A percentile compares a stretch with the other conserved stretches of the same genome.
Conservation (phyloP, 1,284 basidiomycete species). For the Malassezia globosa region DNA sequence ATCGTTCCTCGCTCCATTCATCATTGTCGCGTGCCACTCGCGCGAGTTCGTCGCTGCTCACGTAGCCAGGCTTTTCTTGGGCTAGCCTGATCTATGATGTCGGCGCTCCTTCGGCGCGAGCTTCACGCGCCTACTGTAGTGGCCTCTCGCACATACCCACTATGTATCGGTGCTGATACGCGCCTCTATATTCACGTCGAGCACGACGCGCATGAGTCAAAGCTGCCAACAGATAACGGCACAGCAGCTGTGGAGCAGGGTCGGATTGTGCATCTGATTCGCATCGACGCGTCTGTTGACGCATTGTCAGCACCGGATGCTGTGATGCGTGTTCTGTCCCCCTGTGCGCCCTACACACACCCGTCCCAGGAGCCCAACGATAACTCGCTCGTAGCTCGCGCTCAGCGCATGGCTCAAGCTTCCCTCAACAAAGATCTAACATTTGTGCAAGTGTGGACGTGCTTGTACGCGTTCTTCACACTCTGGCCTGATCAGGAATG, state of each 20-base stretch:
- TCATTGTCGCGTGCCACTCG: too few relatives aligned
- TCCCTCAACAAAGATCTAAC: not conserved
- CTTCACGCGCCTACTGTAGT: not conserved
- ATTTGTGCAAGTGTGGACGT: slow-evolving; percentile 21
- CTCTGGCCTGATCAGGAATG: slow-evolving; percentile 34
- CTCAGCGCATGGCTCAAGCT: slow-evolving; percentile 18
- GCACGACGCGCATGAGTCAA: not conserved
- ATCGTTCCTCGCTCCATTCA: too few relatives aligned
- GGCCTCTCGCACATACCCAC: not conserved
- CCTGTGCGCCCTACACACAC: slow-evolving; percentile 20
- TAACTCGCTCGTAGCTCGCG: slow-evolving; percentile 26
- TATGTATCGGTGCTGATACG: not conserved
- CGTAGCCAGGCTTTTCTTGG: too few relatives aligned
- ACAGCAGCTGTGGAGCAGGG: too few relatives aligned
- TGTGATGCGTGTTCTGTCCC: slow-evolving; percentile 18
- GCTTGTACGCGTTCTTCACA: slow-evolving; percentile 23
- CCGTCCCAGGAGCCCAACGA: slow-evolving; percentile 35
- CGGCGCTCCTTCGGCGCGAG: not conserved
- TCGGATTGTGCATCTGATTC: not conserved
- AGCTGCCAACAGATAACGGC: too few relatives aligned
- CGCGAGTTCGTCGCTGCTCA: too few relatives aligned
- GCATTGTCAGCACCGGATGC: not conserved
- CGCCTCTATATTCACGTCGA: not conserved
- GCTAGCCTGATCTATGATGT: too few relatives aligned
- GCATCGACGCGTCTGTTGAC: not conserved